Conservation (phyloP, 2,329 filamentous ascomycete species). For the Aspergillus brunneoviolaceus region DNA sequence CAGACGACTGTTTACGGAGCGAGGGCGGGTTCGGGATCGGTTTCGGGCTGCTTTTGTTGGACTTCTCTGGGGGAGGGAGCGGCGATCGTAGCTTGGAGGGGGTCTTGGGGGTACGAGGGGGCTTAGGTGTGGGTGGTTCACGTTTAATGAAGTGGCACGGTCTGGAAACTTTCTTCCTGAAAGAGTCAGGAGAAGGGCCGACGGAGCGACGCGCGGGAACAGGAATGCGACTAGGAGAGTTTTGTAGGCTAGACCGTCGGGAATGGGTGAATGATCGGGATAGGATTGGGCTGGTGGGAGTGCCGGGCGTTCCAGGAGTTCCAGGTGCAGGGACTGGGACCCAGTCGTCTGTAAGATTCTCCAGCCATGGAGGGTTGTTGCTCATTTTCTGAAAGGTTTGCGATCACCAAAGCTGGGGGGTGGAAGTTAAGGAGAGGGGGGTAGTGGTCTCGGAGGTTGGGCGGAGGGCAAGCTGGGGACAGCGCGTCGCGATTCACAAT, state of each 20-base stretch:
- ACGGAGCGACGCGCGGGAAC: slow-evolving; percentile 36
- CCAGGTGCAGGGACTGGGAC: slow-evolving; percentile 37
- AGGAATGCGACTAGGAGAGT: slow-evolving; percentile 41
- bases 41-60: slow-evolving; percentile 26
- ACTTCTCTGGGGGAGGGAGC: slow-evolving; percentile 24
- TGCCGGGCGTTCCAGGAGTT: slow-evolving; percentile 9
- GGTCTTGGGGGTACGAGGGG: slow-evolving; percentile 32
- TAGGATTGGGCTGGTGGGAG: slow-evolving; percentile 34
- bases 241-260: slow-evolving; percentile 29
- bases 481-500: slow-evolving; percentile 22
- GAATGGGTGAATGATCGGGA: slow-evolving; percentile 24
- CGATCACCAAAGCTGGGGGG: neutral
- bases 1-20: slow-evolving; percentile 22
- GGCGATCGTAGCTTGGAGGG: slow-evolving; percentile 27
- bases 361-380: slow-evolving; percentile 43
- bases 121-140: slow-evolving; percentile 36
- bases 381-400: slow-evolving; percentile 27
- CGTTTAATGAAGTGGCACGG: slow-evolving; percentile 36
- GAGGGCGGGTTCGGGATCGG: slow-evolving; percentile 29
- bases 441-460: slow-evolving; percentile 7
- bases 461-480: slow-evolving; percentile 17
- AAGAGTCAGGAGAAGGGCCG: slow-evolving; percentile 24
- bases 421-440: neutral
- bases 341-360: slow-evolving; percentile 47
- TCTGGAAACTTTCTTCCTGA: slow-evolving; percentile 33